These are phyloP conservation scores for Globisporangium yorkense DNA, from an alignment of 352 stramenopile species.

Conservation along the genomic window DNA sequence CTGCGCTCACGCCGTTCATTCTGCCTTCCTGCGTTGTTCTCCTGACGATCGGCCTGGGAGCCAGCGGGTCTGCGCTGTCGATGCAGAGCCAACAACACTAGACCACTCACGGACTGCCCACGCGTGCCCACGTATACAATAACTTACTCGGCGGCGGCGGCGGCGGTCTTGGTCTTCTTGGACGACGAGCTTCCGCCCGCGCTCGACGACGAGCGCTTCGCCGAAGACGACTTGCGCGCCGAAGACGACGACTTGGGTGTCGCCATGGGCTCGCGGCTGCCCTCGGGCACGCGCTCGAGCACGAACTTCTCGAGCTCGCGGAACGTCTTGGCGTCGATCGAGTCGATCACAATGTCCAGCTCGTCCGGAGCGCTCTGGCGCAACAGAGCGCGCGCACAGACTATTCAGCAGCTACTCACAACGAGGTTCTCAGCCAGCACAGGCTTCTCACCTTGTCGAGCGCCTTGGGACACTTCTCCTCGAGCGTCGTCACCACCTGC, in stretches of 20 bases:
- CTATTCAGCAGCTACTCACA: neutral
- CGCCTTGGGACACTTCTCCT: constrained; percentile 81
- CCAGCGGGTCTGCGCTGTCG: neutral
- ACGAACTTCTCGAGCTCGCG: constrained; percentile 80
- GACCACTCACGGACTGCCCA: neutral
- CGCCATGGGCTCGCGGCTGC: constrained; percentile 47
- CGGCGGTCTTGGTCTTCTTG: constrained; percentile 65
- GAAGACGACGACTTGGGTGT: constrained; percentile 47
- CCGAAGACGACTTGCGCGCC: constrained; percentile 34
- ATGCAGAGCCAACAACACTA: neutral
- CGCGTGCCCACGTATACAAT: constrained; percentile 7
- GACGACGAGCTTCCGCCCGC: constrained; percentile 17
- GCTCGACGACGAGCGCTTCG: constrained; percentile 23
- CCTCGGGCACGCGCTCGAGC: constrained; percentile 63
- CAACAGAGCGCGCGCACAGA: neutral
- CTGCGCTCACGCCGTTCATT: neutral
- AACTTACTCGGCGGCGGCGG: neutral
- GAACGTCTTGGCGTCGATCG: constrained; percentile 87
- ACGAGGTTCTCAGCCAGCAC: neutral
- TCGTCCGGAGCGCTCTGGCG: constrained; percentile 74
- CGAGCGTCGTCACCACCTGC: constrained; percentile 71
- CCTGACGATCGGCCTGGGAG: neutral
- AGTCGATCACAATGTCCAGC: constrained; percentile 85
- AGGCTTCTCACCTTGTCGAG: constrained; percentile 58
- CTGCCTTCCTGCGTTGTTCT: neutral